Evolutionary conservation across 2,329 filamentous ascomycete species (phyloP), one percentile per base, ranked within the genome.

Genomic region (Xylaria sp.): DNA sequence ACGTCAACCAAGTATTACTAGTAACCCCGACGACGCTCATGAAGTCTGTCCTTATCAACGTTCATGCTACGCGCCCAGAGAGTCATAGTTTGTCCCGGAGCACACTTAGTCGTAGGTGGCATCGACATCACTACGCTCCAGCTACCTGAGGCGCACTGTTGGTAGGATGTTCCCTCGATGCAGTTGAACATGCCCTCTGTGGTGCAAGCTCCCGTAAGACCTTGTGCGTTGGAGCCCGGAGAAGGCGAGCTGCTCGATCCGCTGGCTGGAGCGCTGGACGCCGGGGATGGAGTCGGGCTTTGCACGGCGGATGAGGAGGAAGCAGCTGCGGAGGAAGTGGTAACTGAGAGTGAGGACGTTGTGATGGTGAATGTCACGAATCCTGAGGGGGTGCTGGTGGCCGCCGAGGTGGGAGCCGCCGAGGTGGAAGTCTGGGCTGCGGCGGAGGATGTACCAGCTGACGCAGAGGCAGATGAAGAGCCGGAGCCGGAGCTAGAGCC

Each of bases 151-250:
- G 78, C 77, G 59, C 78, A 80, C 63, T 78, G 77, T 65, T 80
- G 77, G 68, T 75, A 80, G 7, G 69, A 55, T 3, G 67, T 69
- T 29, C 77, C 76, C 15, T 56, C 73, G 50, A 79, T 69, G 62
- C 78, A 80, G 71, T 79, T 79, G 69, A 75, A 79, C 68, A 72
- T 73, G 53, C 77, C 78, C 66, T 79, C 76, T 1, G 67, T 15
- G 2, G 69, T 71, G 67, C 78, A 79, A 3, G 73, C 15, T 25
- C 79, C 79, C 7, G 73, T 72, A 49, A 77, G 71, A 15, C 71
- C 74, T 5, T 20, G 10, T 62, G 69, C 4, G 54, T 17, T 69
- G 51, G 61, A 56, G 25, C 63, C 65, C 31, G 69, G 60, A 45
- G 59, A 45, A n/a, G 55, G 50, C 6, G 63, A 27, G 59, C 61